Evolutionary conservation across 345 rosid species (phyloP).

Genomic region (Gossypium raimondii): DNA sequence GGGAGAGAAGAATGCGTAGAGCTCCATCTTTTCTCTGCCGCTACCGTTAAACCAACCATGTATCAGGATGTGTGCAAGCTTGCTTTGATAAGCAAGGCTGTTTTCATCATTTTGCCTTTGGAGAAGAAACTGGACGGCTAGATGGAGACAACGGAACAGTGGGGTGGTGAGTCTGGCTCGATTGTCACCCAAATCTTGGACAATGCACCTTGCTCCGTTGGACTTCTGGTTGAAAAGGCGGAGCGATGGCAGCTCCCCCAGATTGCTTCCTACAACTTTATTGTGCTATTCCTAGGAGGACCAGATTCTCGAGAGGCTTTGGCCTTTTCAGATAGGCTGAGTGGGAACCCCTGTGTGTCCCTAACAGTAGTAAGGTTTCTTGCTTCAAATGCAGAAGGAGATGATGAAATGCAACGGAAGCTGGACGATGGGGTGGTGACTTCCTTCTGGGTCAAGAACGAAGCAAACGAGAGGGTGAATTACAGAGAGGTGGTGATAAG

Average conservation of each 20-base stretch:
- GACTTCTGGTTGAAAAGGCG: constrained; percentile 54
- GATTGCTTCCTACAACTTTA: constrained; percentile 22
- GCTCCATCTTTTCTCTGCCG: constrained; percentile 40
- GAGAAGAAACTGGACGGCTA: constrained; percentile 29
- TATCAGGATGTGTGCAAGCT: constrained; percentile 67
- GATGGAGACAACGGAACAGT: constrained; percentile 28
- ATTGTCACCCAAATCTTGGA: constrained; percentile 42
- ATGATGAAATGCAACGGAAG: constrained; percentile 61
- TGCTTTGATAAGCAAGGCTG: constrained; percentile 43
- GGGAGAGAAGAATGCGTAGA: constrained; percentile 25
- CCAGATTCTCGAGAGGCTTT: constrained; percentile 72
- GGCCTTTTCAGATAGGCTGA: constrained; percentile 51
- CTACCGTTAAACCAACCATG: constrained; percentile 55
- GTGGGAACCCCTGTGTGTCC: constrained; percentile 33
- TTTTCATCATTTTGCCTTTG: constrained; percentile 57
- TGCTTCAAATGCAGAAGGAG: constrained; percentile 44
- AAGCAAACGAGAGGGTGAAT: constrained; percentile 40
- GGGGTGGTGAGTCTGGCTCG: constrained; percentile 23
- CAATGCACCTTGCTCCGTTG: constrained; percentile 76
- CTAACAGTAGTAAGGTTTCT: constrained; percentile 55
- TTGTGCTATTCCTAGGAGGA: constrained; percentile 65
- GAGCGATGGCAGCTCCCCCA: constrained; percentile 20
- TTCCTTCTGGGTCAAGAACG: constrained; percentile 74
- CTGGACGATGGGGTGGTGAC: constrained; percentile 68
- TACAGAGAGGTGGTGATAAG: constrained; percentile 62